These are phyloP conservation scores for Aspergillus saccharolyticus DNA, from an alignment of 495 filamentous ascomycete species.

Conservation along the genomic window DNA sequence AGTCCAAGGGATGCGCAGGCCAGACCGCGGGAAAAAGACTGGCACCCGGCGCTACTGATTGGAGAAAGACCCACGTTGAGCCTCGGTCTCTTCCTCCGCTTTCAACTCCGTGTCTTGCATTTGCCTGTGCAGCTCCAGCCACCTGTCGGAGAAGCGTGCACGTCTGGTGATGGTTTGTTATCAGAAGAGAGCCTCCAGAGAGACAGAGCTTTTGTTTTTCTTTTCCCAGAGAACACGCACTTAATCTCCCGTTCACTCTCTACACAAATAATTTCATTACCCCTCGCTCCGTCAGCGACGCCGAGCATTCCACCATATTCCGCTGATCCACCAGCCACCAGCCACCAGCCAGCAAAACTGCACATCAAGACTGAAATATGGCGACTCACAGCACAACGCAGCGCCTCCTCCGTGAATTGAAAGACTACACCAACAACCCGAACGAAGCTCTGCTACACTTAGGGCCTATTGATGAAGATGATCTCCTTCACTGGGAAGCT, in stretches of 20 bases:
- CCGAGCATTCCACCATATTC: conserved; percentile 7
- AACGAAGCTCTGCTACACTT: conserved; percentile 56
- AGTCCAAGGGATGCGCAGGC: neutral
- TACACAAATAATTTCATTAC: neutral
- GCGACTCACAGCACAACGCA: conserved; percentile 41
- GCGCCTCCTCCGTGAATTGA: conserved; percentile 62
- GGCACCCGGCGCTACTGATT: neutral
- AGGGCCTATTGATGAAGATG: conserved; percentile 61
- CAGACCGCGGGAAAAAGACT: neutral
- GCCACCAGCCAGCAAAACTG: neutral
- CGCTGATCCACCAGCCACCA: neutral
- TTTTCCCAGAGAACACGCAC: neutral
- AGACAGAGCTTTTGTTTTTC: neutral
- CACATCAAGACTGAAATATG: conserved; percentile 13
- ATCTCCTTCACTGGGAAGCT: conserved; percentile 72
- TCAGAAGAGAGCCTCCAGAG: neutral
- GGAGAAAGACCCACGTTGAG: neutral
- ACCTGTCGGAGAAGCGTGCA: neutral
- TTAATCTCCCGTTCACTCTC: neutral
- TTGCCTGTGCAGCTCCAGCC: neutral
- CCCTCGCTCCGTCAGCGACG: neutral
- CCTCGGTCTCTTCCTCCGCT: conserved; percentile 3
- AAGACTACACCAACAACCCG: conserved; percentile 50
- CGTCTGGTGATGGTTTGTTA: neutral
- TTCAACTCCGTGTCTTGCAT: neutral